Evolutionary conservation across 306 rosid genomes (phyloP), one percentile per base, ranked within the genome.

Genomic region (Sicyos edulis): DNA sequence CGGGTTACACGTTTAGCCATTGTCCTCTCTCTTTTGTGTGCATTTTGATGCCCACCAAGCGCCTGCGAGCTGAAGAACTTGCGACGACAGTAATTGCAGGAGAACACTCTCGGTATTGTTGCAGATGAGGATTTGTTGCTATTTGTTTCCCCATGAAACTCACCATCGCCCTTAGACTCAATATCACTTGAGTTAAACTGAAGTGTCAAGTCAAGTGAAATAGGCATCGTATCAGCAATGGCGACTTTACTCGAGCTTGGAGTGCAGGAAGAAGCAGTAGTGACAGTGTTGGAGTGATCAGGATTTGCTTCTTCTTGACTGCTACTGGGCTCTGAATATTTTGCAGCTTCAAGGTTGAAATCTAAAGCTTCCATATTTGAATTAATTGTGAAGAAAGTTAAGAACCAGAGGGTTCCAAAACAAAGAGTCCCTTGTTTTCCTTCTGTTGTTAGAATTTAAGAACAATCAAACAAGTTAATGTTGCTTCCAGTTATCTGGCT

Each of bases 1-100:
- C 92, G 78, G 86, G 87, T 77, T 1, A 90, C 96, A 0, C 95
- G 95, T 51, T 92, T 92, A 0, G 97, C 96, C 92, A 92, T 88
- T 45, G 96, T 88, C 60, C 97, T 82, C 81, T 92, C 97, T 81
- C 97, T 80, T 73, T 89, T 92, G 60, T 92, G 97, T 58, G 97
- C 97, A 71, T 92, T 92, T 73, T 92, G 97, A 60, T 92, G 97
- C 44, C 97, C 97, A 0, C 97, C 97, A 3, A 92, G 78, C 2
- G 97, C 97, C 86, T 92, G 97, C 0, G 97, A 92, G 85, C 97
- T 92, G 57, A 63, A 92, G 89, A 92, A 92, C 76, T 89, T 89
- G 53, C 97, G 86, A 80, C 82, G 71, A 62, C 97, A 92, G 83
- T 89, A 92, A 72, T 92, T 92, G 79, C 97, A 92, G n/a, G 95